Base-by-base conservation (phyloP, 2,329 filamentous ascomycete genomes). In the Orbilia brochopaga region DNA sequence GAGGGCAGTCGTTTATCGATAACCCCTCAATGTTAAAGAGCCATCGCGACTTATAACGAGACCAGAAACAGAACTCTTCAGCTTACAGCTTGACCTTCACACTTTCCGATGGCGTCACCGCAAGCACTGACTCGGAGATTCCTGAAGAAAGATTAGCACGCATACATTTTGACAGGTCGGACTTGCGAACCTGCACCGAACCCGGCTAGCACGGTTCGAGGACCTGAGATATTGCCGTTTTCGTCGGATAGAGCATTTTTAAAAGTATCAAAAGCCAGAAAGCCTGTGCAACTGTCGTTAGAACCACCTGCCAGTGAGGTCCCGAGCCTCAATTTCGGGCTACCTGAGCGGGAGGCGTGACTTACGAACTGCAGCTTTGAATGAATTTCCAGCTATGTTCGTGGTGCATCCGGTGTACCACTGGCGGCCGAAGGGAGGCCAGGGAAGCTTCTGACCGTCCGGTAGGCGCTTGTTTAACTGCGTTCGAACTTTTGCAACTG, bases 391-490 rank as follows among this genome's bases (percentile, higher is more conserved):
- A 76, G 97, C 91, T 69, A 99, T 96, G 79, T 97, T 82, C 27
- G 94, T 97, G 52, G 94, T 97, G 82, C 94, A 99, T 40, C 94
- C 94, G 11, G 94, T 93, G 80, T 99, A 99, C 94, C 94, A 99
- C 80, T 96, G 91, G 76, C 82, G 83, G 54, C 94, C 94, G 78
- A 97, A 97, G 10, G 91, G 90, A 48, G 94, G 94, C 90, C 91
- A 97, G 59, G 93, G 92, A 30, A 97, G 85, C 82, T 96, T 97
- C 83, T 95, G 84, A 52, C 88, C 89, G 62, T 89, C 88, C 54
- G 90, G 84, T 77, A 97, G 83, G 76, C 88, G 87, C 76, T 89
- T 87, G 80, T 99, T 99, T 78, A 99, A 87, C 81, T 97, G 94
- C 63, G 90, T 90, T 76, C 94, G 85, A 60, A 94, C 97, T 83